These are phyloP conservation scores for Pestalotiopsis sp. DNA, from an alignment of 2,329 filamentous ascomycete species.

Conservation along the genomic window DNA sequence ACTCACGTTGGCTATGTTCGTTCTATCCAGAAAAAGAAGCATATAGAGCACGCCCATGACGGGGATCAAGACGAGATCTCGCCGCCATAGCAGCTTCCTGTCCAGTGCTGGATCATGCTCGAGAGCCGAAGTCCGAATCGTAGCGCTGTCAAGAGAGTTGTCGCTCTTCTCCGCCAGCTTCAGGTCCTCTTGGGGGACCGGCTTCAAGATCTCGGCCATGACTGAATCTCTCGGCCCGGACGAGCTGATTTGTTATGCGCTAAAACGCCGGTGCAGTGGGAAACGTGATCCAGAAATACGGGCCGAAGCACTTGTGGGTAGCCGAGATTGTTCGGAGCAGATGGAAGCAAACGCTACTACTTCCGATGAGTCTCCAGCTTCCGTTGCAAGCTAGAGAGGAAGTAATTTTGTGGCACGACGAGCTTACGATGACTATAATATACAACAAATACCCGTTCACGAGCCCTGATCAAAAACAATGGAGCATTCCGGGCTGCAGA, in stretches of 20 bases:
- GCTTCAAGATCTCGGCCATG: constrained; percentile 20
- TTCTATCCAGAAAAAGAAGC: constrained; percentile 30
- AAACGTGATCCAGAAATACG: neutral
- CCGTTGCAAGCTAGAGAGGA: neutral
- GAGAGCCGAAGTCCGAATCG: neutral
- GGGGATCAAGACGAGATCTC: constrained; percentile 30
- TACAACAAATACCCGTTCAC: neutral
- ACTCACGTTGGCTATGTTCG: constrained; percentile 43
- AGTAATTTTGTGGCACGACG: neutral
- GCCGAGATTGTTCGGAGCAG: neutral
- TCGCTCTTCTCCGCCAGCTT: constrained; percentile 22
- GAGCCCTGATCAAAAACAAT: neutral
- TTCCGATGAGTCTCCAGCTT: neutral
- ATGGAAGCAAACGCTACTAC: neutral
- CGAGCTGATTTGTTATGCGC: neutral
- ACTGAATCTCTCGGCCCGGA: neutral
- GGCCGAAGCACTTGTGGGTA: neutral
- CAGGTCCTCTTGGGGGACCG: constrained; percentile 17
- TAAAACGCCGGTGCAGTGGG: neutral
- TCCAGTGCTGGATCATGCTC: constrained; percentile 22
- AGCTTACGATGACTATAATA: neutral
- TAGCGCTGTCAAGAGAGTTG: constrained; percentile 15
- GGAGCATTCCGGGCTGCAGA: neutral
- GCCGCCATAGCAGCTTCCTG: constrained; percentile 26
- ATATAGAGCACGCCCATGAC: constrained; percentile 31